These are phyloP conservation scores for Pyricularia grisea DNA, from an alignment of 2,329 filamentous ascomycete genomes.

Conservation along the genomic window DNA sequence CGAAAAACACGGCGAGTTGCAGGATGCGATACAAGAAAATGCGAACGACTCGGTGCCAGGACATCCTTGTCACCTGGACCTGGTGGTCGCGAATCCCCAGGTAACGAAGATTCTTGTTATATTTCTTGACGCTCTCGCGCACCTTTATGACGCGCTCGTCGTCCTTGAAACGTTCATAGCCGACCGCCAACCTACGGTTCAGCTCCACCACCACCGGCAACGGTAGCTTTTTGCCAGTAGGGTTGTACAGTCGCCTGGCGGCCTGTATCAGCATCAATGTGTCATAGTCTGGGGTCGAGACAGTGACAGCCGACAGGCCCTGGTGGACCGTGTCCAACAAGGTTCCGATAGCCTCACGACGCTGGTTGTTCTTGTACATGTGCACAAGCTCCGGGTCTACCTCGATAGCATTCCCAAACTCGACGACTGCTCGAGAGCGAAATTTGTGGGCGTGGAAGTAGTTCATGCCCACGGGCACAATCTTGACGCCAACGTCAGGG, in stretches of 20 bases:
- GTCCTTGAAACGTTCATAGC: conserved; percentile 87
- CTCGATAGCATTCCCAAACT: conserved; percentile 86
- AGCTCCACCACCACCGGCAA: conserved; percentile 89
- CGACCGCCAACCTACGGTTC: conserved; percentile 81
- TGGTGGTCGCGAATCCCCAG: conserved; percentile 89
- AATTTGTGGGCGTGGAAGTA: conserved; percentile 99
- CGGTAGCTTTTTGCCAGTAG: conserved; percentile 86
- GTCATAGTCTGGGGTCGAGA: conserved; percentile 88
- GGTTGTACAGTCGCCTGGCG: conserved; percentile 85
- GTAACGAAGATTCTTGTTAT: conserved; percentile 79
- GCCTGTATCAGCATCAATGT: conserved; percentile 96
- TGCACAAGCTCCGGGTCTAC: conserved; percentile 74
- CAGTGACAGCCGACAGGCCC: conserved; percentile 77
- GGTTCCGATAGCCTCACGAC: conserved; percentile 77
- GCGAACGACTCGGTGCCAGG: conserved; percentile 63
- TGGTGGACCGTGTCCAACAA: conserved; percentile 83
- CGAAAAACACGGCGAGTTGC: conserved; percentile 67
- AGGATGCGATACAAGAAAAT: conserved; percentile 70
- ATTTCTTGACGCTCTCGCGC: conserved; percentile 66
- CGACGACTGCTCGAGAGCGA: conserved; percentile 86
- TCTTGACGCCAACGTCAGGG: conserved; percentile 81
- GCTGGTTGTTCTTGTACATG: conserved; percentile 73
- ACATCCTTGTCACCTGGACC: conserved; percentile 83
- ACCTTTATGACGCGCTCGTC: conserved; percentile 74
- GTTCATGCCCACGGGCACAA: conserved; percentile 97